Base-by-base conservation (phyloP, 352 stramenopile genomes). In the Phytophthora megakarya region DNA sequence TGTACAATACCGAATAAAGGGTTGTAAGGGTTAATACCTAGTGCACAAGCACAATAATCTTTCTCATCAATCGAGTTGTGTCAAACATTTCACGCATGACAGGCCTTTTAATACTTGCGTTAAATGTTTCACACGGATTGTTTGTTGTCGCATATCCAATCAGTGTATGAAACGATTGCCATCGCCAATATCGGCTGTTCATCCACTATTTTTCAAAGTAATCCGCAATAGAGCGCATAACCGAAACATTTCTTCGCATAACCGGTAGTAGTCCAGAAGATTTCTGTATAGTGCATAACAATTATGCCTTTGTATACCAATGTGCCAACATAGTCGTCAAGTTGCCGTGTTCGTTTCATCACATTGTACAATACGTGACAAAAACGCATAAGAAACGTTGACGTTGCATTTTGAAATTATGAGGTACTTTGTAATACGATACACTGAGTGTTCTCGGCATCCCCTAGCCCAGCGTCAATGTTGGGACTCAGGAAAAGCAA, bases 321-420 rank as follows among this genome's bases (percentile, higher is more conserved):
- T 12, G 38, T 25, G 7, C 50, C 38, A 18, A 35, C 38, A 5
- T 7, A 13, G 18, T 42, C 18, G 0, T 59, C 50, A 4, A 59
- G n/a, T 23, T 46, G 53, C n/a, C 30, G 21, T 6, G 30, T 51
- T 43, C 13, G 8, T 21, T 61, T 61, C 37, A 28, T 5, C 10
- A 64, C 55, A 15, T 49, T 64, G n/a, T 56, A 64, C 1, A 1
- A 55, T 35, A 10, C 56, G 44, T n/a, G 49, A n/a, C n/a, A 64
- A 10, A 64, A 56, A 7, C 55, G 49, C 55, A 64, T 44, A 10
- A 59, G n/a, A 38, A 59, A n/a, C n/a, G n/a, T n/a, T n/a, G n/a
- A 59, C 9, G 3, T 49, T 3, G 37, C 50, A 22, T 43, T 25
- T 39, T 32, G 8, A 15, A 59, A 59, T 8, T 49, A 10, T 13